Evolutionary conservation across 805 yeast species (phyloP).

Genomic region (Lachancea cidri): DNA sequence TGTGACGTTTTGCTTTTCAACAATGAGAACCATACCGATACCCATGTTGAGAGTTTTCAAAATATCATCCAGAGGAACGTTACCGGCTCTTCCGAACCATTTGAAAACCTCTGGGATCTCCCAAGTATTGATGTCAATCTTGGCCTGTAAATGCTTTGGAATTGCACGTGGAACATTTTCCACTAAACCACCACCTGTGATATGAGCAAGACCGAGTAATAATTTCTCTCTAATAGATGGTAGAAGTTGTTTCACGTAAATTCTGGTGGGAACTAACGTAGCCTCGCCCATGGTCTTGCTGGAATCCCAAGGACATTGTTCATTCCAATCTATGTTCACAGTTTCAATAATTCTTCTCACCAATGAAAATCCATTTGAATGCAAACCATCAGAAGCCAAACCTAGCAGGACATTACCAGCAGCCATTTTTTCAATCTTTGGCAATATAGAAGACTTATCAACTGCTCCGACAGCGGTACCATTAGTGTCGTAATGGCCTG

Average conservation of each 20-base stretch:
- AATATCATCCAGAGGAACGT: constrained; percentile 79
- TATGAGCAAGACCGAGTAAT: constrained; percentile 87
- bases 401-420: constrained; percentile 84
- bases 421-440: constrained; percentile 60
- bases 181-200: constrained; percentile 97
- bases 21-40: constrained; percentile 92
- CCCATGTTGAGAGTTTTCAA: constrained; percentile 93
- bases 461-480: constrained; percentile 99
- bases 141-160: constrained; percentile 75
- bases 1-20: constrained; percentile 59
- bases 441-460: constrained; percentile 64
- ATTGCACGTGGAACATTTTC: constrained; percentile 95
- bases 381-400: constrained; percentile 85
- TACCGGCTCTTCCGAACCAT: constrained; percentile 91
- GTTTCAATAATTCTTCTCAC: constrained; percentile 87
- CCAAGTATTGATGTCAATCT: constrained; percentile 76
- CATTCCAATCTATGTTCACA: constrained; percentile 63
- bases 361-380: constrained; percentile 93
- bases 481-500: constrained; percentile 94
- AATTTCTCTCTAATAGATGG: constrained; percentile 64
- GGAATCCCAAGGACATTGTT: constrained; percentile 80
- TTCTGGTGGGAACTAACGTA: constrained; percentile 82
- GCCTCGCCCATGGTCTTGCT: constrained; percentile 76
- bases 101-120: constrained; percentile 82
- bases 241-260: constrained; percentile 87